Evolutionary conservation across 163 green algal genomes (phyloP), one percentile per base, ranked within the genome.

Genomic region (Prototheca stagnorum): DNA sequence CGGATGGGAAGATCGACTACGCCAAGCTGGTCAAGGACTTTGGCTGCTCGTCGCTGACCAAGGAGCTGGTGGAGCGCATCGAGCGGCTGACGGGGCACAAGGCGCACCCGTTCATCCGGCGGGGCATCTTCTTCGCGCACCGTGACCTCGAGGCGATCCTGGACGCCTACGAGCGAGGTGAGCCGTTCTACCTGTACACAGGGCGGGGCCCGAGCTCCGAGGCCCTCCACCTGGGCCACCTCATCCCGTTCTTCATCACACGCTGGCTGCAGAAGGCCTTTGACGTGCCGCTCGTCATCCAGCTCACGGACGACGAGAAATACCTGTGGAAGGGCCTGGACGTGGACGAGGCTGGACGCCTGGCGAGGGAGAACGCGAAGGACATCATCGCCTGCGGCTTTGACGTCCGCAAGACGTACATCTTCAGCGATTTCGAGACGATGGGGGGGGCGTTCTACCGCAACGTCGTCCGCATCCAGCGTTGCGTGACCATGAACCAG

Each of bases 381-480:
- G 90, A 98, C 70, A 98, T 98, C 68, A 96, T 97, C 41, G 90
- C 90, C 14, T 95, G 85, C 64, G 90, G 90, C 16, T 98, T 98
- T 62, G 85, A 97, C 57, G 47, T 84, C 5, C 53, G 64, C 20
- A 80, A 77, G 51, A 99, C 90, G 4, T 99, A 97, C 70, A 94
- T 99, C 49, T 97, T 99, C 70, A 78, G 56, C 1, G 88, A 99
- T 66, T 95, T 92, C 59, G 81, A 95, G 40, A 97, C 91, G 54
- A 68, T 97, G 36, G 86, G 82, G 31, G 82, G 82, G 16, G 70
- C 70, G 12, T 95, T 98, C 53, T 97, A 97, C 69, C 64, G 76
- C 44, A 94, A 94, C 69, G 85, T 95, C 28, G 70, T 85, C 4
- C 59, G 70, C 23, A 94, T 97, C 35, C 83, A 90, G 45, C 72